Base-by-base conservation (phyloP, 768 basidiomycete genomes). In the Leccinum broughii region DNA sequence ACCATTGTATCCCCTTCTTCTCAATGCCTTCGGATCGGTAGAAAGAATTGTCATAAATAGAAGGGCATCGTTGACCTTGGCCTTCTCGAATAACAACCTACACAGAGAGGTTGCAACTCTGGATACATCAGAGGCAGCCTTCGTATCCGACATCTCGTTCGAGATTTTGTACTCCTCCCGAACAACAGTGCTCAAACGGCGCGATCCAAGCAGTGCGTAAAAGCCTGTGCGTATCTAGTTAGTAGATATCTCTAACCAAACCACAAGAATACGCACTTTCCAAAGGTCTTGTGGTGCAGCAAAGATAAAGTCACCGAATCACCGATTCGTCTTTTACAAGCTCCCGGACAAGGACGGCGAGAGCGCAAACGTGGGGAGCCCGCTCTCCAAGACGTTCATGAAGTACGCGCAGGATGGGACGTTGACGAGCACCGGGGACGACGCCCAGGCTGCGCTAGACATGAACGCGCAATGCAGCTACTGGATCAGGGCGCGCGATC, bases 21-120 rank as follows among this genome's bases (percentile, higher is more conserved):
- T 88, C 63, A 97, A 73, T 3, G 92, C 86, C 60, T 85, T 83
- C 44, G 98, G 75, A 64, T 95, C 93, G 0, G 95, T 98, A 0
- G 93, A 93, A 17, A 99, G 80, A 56, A 99, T 93, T 0, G 95
- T 97, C 85, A 93, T 91, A 65, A 98, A 88, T 7, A 98, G 72
- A 7, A 99, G 78, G 0, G 91, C 85, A 70, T 99, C 96, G 68
- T 95, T 93, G 26, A 88, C 84, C 72, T 90, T 89, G 3, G 87
- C 87, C 7, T 84, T 81, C 57, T 89, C 84, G 62, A 98, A 92
- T 32, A 97, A 73, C 7, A 90, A 71, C 17, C 87, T 86, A 71
- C 92, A 93, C 34, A 98, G 77, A 1, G 91, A 89, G 1, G 86
- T 87, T 0, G 96, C 89, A 14, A 98, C 88, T 73, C 94, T 95